These are phyloP conservation scores for Aureobasidium sp. DNA, from an alignment of 2,329 filamentous ascomycete genomes.

Conservation along the genomic window DNA sequence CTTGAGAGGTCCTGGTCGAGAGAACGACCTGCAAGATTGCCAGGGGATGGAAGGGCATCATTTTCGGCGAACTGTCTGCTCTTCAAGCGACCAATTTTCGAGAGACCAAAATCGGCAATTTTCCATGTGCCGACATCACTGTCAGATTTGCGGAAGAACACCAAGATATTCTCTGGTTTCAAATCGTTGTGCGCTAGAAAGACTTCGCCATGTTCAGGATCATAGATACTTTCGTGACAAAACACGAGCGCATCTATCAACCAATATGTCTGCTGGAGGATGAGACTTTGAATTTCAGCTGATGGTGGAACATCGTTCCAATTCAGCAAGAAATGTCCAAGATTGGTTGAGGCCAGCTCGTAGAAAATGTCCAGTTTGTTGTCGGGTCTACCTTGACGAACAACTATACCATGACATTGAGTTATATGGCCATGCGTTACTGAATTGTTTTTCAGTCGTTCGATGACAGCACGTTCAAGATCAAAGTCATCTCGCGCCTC, in stretches of 20 bases:
- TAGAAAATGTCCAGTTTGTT: not conserved
- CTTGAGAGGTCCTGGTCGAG: too few relatives aligned
- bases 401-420: not conserved
- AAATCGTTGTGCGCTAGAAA: not conserved
- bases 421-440: not conserved
- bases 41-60: too few relatives aligned
- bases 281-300: not conserved
- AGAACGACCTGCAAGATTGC: too few relatives aligned
- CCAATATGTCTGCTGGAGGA: not conserved
- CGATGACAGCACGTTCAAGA: too few relatives aligned
- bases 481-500: too few relatives aligned
- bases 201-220: not conserved
- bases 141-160: not conserved
- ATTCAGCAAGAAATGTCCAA: too few relatives aligned
- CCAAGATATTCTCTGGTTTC: not conserved
- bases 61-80: too few relatives aligned
- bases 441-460: too few relatives aligned
- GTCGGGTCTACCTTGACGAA: not conserved
- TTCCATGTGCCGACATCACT: not conserved
- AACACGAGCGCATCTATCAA: not conserved
- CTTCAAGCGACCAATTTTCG: not conserved
- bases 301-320: not conserved
- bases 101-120: not conserved
- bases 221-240: not conserved
- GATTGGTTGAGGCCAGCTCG: not conserved